phyloP scores from a whole-genome alignment of 495 filamentous ascomycete genomes.

The Xylaria acuta region DNA sequence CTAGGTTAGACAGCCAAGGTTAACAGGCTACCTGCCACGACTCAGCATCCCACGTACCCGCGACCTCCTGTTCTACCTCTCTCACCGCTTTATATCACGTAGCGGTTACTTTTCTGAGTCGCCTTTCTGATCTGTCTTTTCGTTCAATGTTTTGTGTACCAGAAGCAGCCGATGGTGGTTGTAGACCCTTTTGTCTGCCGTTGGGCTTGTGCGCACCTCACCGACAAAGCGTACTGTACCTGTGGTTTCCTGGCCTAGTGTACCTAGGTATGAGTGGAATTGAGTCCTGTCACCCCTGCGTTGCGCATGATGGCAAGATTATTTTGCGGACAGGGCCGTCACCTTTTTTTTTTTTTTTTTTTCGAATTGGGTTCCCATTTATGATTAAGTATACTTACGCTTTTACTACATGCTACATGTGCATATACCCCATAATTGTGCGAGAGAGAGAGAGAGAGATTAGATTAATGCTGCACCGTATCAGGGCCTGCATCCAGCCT shows the following conservation, averaged over 20 bases:
- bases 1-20: neutral
- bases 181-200: neutral
- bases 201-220: slow-evolving; percentile 10
- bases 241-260: neutral
- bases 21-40: too few relatives aligned
- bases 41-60: slow-evolving; percentile 1
- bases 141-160: neutral
- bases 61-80: neutral
- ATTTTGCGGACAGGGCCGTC: too few relatives aligned
- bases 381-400: neutral
- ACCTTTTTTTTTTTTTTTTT: neutral
- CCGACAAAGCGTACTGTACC: neutral
- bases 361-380: neutral
- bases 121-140: neutral
- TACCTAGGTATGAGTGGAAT: neutral
- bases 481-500: neutral
- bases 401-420: neutral
- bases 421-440: neutral
- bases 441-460: neutral
- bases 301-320: slow-evolving; percentile 11
- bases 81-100: slow-evolving; percentile 11
- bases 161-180: neutral
- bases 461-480: neutral
- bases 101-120: neutral
- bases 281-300: slow-evolving; percentile 12